phyloP scores from a whole-genome alignment of 2,329 filamentous ascomycete genomes.

The Neofusicoccum parvum region DNA sequence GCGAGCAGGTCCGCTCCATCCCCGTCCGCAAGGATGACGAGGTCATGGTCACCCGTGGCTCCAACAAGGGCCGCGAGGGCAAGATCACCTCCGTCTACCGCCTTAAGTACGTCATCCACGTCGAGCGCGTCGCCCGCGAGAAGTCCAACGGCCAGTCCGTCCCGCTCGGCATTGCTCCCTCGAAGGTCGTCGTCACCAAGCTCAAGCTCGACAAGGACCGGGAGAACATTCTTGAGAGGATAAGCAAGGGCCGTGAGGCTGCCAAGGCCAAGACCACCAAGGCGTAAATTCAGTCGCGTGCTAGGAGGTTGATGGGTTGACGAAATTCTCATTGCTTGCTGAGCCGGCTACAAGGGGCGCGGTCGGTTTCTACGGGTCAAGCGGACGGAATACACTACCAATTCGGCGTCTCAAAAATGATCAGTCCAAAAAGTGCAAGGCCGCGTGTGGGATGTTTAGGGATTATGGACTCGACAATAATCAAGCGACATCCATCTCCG shows the following conservation, averaged over 20 bases:
- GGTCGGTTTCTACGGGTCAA: constrained; percentile 36
- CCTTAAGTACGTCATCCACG: constrained; percentile 89
- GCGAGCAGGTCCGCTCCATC: constrained; percentile 79
- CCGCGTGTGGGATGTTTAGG: constrained; percentile 39
- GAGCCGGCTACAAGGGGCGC: constrained; percentile 34
- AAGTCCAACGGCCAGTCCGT: constrained; percentile 97
- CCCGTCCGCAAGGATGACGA: constrained; percentile 71
- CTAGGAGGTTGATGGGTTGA: constrained; percentile 34
- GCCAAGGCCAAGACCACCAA: constrained; percentile 65
- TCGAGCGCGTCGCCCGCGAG: constrained; percentile 95
- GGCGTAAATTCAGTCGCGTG: constrained; percentile 46
- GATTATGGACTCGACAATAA: constrained; percentile 35
- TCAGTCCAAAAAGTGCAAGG: constrained; percentile 31
- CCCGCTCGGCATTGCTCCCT: constrained; percentile 90
- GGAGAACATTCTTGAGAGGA: constrained; percentile 84
- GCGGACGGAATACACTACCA: constrained; percentile 43
- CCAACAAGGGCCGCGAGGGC: constrained; percentile 97
- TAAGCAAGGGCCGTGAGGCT: constrained; percentile 77
- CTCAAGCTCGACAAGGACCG: constrained; percentile 96
- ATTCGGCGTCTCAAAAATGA: constrained; percentile 33
- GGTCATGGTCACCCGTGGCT: constrained; percentile 87
- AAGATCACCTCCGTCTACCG: constrained; percentile 89
- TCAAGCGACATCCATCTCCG: constrained; percentile 20
- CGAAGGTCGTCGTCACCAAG: constrained; percentile 98
- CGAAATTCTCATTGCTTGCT: constrained; percentile 40